Percentiles rank a stretch among this genome's conserved stretches.
phyloP scores from a whole-genome alignment of 2,329 filamentous ascomycete species.

The Penicillium aurantiogriseum region DNA sequence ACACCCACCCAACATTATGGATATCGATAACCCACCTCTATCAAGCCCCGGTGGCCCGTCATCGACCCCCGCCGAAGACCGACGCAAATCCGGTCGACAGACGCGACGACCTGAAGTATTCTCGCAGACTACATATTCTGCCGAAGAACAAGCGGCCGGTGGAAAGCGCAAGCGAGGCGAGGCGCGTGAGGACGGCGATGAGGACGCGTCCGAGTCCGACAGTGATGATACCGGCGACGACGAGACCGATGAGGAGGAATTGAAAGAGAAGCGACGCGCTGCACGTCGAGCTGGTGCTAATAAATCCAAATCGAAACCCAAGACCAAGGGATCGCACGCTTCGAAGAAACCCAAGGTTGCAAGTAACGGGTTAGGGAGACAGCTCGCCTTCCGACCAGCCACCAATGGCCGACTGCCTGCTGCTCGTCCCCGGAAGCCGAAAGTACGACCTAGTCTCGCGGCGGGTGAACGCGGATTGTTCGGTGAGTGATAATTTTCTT shows the following conservation, averaged over 20 bases:
- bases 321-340: conserved; percentile 33
- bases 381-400: conserved; percentile 56
- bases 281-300: conserved; percentile 34
- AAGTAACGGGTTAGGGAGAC: conserved; percentile 46
- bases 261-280: conserved; percentile 44
- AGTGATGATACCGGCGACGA: conserved; percentile 39
- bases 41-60: conserved; percentile 13
- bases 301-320: conserved; percentile 42
- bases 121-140: conserved; percentile 37
- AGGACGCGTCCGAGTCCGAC: conserved; percentile 39
- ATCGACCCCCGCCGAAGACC: conserved; percentile 31
- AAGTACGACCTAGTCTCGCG: conserved; percentile 52
- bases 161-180: conserved; percentile 53
- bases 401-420: conserved; percentile 45
- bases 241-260: conserved; percentile 51
- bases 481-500: conserved; percentile 41
- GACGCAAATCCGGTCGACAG: conserved; percentile 47
- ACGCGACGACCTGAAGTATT: conserved; percentile 45
- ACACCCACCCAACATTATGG: conserved; percentile 15
- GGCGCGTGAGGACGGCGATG: conserved; percentile 37
- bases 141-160: conserved; percentile 26
- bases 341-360: conserved; percentile 58
- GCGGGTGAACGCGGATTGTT: conserved; percentile 58
- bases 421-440: conserved; percentile 51
- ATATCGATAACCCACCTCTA: conserved; percentile 18